Conservation (phyloP, 129 eudicot genomes). For the Daucus carota region DH1_v3.0 NC_030382.2:48714501-48715000, state of each 20-base stretch:
- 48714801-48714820: constrained; percentile 93
- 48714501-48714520: background rate
- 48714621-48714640: constrained; percentile 87
- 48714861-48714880: background rate
- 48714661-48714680: constrained; percentile 98
- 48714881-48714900: background rate
- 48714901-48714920: background rate
- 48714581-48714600: constrained; percentile 75
- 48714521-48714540: background rate
- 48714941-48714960: background rate
- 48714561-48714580: constrained; percentile 49
- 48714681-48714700: constrained; percentile 89
- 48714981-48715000: background rate
- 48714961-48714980: background rate
- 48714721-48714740: constrained; percentile 87
- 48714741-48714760: constrained; percentile 91
- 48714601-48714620: constrained; percentile 92
- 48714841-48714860: background rate
- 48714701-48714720: constrained; percentile 55
- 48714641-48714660: constrained; percentile 91
- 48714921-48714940: background rate
- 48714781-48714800: constrained; percentile 77
- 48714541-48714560: background rate
- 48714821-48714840: background rate
- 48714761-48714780: constrained; percentile 88